Evolutionary conservation across 768 basidiomycete species (phyloP), one percentile per base, ranked within the genome.

Genomic region (Mycena capillaripes): DNA sequence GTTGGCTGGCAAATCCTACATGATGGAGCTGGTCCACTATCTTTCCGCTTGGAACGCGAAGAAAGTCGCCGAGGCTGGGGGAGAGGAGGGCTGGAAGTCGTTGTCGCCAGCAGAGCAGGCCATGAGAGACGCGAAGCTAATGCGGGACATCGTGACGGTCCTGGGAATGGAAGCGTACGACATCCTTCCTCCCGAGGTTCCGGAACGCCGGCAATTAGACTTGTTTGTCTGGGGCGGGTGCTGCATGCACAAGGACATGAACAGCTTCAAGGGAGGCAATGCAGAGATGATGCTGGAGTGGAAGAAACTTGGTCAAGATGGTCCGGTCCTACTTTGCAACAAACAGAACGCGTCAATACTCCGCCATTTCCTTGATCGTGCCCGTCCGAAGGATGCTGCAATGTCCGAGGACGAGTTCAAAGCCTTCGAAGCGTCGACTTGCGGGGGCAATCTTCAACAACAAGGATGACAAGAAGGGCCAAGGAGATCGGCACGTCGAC

Each of bases 161-260:
- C 67, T 80, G 23, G 80, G 80, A 32, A 62, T 73, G 61, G 68
- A 72, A 52, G 76, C 50, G 32, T 80, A 76, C 62, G 74, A 77
- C 5, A 11, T 16, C 16, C 55, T 81, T 14, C 50, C 74, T n/a
- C 64, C 69, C 21, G 68, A 59, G n/a, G n/a, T n/a, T n/a, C n/a
- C n/a, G 25, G 77, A 79, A 27, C 66, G 70, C 53, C 59, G 58
- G 34, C 27, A 25, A 4, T 17, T 80, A 0, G 61, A 78, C 14
- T 72, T 83, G 1, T 84, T 85, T 69, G 69, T 85, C 9, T 82
- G 79, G 78, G 81, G 72, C n/a, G n/a, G n/a, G n/a, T n/a, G n/a
- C n/a, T n/a, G n/a, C n/a, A n/a, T n/a, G n/a, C n/a, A n/a, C n/a
- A 85, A 85, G 70, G 83, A 84, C 32, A 73, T 76, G 56, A 85